Evolutionary conservation across 345 rosid genomes (phyloP), one percentile per base, ranked within the genome.

Genomic region (Citrus cavaleriei): DNA sequence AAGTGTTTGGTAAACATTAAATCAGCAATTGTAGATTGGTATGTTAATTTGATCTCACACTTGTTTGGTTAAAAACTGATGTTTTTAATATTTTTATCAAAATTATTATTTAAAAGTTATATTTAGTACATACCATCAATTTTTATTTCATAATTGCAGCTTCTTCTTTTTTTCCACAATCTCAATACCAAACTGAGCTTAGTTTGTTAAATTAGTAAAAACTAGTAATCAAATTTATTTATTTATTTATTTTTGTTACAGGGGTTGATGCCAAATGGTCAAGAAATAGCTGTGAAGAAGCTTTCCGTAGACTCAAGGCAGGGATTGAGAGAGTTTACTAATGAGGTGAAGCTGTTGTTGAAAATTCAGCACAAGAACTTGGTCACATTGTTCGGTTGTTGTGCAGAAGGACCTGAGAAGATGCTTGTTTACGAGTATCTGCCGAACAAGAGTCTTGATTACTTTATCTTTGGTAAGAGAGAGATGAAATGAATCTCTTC

Each of bases 391-490:
- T 63, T 90, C 1, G 95, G 98, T 3, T 94, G 95, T 68, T 94
- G 97, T 79, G 82, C 86, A 19, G 85, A 89, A 42, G 93, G 89
- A 80, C 90, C 88, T 0, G 96, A 94, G 70, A 90, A 88, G 86
- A 94, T 94, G 89, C 84, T 94, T 72, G 88, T 94, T 59, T 94
- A 94, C 10, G 97, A 94, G 78, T 94, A 91, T 79, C 85, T 94
- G 76, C 91, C 89, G 2, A 93, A 94, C 84, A 89, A 68, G 87
- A 94, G 96, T 85, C 89, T 93, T 12, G 97, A 93, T 80, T 76
- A 63, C 78, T 88, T 88, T 82, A 85, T 95, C 28, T 95, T 93
- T 73, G 91, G 98, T 93, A 82, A 70, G 75, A 65, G 49, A n/a
- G 27, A 62, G 8, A 27, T 58, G 7, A 25, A 37, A n/a, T 40